A percentile compares a stretch with the other conserved stretches of the same genome.
Conservation (phyloP, 495 filamentous ascomycete species). For the Trichoderma gamsii region DNA sequence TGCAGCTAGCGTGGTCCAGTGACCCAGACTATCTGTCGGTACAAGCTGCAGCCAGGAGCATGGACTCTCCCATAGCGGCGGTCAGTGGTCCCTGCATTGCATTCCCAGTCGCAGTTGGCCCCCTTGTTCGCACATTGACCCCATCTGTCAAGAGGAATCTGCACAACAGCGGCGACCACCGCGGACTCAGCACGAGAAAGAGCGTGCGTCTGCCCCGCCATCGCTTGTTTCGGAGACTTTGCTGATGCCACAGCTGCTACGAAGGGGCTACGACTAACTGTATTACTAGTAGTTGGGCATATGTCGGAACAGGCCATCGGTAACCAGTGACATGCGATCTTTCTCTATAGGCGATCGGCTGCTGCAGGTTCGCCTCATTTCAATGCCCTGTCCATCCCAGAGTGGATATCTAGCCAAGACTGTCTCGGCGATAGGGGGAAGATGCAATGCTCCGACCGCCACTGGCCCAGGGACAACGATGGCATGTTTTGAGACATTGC, state of each 20-base stretch:
- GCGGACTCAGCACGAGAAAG: background rate
- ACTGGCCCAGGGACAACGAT: background rate
- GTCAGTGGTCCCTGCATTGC: constrained; percentile 13
- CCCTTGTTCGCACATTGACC: background rate
- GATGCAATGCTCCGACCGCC: background rate
- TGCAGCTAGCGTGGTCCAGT: constrained; percentile 12
- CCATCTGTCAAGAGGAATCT: background rate
- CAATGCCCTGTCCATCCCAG: background rate
- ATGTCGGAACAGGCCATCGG: background rate
- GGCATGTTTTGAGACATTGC: background rate
- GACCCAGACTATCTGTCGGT: constrained; percentile 6
- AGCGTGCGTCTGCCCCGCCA: constrained; percentile 1
- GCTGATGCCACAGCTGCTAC: background rate
- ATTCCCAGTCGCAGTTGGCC: background rate
- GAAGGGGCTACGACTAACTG: background rate
- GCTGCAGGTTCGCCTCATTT: constrained; percentile 11
- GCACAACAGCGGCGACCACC: background rate
- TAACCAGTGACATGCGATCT: constrained; percentile 6
- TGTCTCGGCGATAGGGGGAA: background rate
- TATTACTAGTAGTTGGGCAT: background rate
- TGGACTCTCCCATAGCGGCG: background rate
- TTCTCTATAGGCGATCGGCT: background rate
- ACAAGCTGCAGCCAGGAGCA: background rate
- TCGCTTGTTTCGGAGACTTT: constrained; percentile 3
- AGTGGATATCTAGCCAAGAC: background rate